Evolutionary conservation across 2,329 filamentous ascomycete species (phyloP).

Genomic region (Fusarium nodosum): DNA sequence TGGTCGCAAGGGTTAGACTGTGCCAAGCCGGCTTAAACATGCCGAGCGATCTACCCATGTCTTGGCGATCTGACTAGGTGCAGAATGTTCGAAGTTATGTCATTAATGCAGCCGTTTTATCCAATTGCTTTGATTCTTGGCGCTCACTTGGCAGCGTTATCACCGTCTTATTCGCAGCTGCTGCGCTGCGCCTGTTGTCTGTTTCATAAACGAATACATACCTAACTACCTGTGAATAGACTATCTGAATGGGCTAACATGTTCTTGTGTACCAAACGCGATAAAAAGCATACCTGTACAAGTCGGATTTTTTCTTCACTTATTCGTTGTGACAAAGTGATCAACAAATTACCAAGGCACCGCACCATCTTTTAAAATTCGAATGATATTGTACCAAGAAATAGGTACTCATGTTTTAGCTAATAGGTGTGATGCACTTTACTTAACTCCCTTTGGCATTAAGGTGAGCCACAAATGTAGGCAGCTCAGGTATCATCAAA

Average conservation of each 20-base stretch:
- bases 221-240: no score
- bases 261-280: no score
- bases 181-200: not conserved
- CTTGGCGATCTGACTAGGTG: conserved; percentile 39
- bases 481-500: conserved; percentile 51
- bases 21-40: conserved; percentile 47
- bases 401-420: not conserved
- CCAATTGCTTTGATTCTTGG: conserved; percentile 27
- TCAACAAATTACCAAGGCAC: not conserved
- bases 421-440: conserved; percentile 9
- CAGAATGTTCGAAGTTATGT: conserved; percentile 24
- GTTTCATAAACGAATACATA: not conserved
- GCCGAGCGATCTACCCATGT: conserved; percentile 45
- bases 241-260: no score
- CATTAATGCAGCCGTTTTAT: conserved; percentile 22
- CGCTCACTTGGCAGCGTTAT: not conserved
- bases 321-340: not conserved
- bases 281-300: no score
- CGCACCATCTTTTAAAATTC: conserved; percentile 5
- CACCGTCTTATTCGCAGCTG: conserved; percentile 18
- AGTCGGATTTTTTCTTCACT: no score
- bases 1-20: conserved; percentile 13
- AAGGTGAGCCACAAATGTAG: conserved; percentile 40
- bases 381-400: conserved; percentile 7
- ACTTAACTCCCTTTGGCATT: conserved; percentile 16